Evolutionary conservation across 164 flowering plant genomes (phyloP).

Genomic region (Vitis rotundifolia): DNA sequence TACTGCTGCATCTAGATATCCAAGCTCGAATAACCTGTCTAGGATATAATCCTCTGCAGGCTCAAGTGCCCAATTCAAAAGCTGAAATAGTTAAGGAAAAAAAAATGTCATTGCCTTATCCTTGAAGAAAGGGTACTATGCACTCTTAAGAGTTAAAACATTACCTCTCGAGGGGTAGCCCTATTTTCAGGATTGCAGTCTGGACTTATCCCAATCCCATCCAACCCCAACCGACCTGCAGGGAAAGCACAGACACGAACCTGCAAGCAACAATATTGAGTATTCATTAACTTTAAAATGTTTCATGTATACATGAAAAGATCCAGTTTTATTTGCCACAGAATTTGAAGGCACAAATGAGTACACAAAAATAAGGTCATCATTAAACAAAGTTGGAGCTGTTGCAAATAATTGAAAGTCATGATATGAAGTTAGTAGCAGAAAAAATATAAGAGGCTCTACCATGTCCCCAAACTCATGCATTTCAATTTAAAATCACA

Average conservation of each 20-base stretch:
- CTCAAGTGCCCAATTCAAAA: slow-evolving; percentile 94
- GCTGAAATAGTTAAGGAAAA: slow-evolving; percentile 41
- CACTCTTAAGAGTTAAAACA: background rate
- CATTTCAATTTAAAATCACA: too few relatives aligned
- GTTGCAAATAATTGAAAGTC: too few relatives aligned
- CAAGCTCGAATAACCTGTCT: slow-evolving; percentile 82
- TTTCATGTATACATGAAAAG: background rate
- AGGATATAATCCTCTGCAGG: slow-evolving; percentile 85
- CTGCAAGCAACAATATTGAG: slow-evolving; percentile 36
- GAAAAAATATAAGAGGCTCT: too few relatives aligned
- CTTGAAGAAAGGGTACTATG: background rate
- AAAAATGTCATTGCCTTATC: background rate
- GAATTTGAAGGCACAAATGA: background rate
- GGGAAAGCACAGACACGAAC: slow-evolving; percentile 96
- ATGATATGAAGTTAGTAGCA: too few relatives aligned
- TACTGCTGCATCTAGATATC: slow-evolving; percentile 84
- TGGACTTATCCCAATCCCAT: slow-evolving; percentile 92
- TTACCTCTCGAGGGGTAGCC: slow-evolving; percentile 76
- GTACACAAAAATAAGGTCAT: too few relatives aligned
- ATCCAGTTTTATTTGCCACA: background rate
- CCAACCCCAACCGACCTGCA: slow-evolving; percentile 64
- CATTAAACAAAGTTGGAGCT: too few relatives aligned
- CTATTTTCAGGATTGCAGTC: slow-evolving; percentile 87
- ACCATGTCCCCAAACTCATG: too few relatives aligned
- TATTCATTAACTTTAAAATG: background rate